A percentile compares a stretch with the other conserved stretches of the same genome.
Conservation (phyloP, 2,329 filamentous ascomycete genomes). For the Teratosphaeriaceae sp. region DNA sequence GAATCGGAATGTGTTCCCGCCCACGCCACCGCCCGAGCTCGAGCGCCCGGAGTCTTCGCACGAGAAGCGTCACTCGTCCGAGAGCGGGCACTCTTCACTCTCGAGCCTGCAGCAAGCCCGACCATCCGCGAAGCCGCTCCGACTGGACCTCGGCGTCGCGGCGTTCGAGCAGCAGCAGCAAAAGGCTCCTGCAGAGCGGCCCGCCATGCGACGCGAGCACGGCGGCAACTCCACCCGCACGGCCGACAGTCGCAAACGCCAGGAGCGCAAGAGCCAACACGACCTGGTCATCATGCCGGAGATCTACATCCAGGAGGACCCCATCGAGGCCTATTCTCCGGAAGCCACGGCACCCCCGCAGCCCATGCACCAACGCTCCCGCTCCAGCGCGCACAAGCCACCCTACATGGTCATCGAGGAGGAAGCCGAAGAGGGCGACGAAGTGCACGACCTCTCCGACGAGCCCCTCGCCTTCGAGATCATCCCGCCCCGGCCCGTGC, state of each 20-base stretch:
- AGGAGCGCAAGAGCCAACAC: constrained; percentile 41
- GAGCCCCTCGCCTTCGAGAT: constrained; percentile 51
- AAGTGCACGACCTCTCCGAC: constrained; percentile 50
- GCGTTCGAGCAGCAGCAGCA: constrained; percentile 36
- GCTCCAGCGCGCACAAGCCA: constrained; percentile 29
- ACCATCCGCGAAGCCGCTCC: constrained; percentile 38
- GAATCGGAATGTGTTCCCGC: constrained; percentile 79
- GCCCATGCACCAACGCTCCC: constrained; percentile 21
- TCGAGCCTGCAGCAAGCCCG: constrained; percentile 31
- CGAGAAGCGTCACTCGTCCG: constrained; percentile 29
- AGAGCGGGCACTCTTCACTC: constrained; percentile 40
- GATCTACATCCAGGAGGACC: constrained; percentile 47
- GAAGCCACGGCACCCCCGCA: constrained; percentile 7
- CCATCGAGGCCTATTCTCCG: constrained; percentile 30
- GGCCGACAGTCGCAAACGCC: constrained; percentile 15
- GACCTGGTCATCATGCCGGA: constrained; percentile 58
- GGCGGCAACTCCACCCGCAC: constrained; percentile 20
- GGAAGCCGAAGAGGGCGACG: constrained; percentile 58
- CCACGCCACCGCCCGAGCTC: constrained; percentile 93
- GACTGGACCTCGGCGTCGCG: constrained; percentile 42
- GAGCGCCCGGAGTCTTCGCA: constrained; percentile 42
- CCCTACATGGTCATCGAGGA: constrained; percentile 60
- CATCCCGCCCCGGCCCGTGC: constrained; percentile 31
- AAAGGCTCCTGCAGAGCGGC: constrained; percentile 41
- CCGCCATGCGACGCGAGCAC: constrained; percentile 29